Evolutionary conservation across 768 basidiomycete species (phyloP).

Genomic region (Clitopilus passeckerianus): DNA sequence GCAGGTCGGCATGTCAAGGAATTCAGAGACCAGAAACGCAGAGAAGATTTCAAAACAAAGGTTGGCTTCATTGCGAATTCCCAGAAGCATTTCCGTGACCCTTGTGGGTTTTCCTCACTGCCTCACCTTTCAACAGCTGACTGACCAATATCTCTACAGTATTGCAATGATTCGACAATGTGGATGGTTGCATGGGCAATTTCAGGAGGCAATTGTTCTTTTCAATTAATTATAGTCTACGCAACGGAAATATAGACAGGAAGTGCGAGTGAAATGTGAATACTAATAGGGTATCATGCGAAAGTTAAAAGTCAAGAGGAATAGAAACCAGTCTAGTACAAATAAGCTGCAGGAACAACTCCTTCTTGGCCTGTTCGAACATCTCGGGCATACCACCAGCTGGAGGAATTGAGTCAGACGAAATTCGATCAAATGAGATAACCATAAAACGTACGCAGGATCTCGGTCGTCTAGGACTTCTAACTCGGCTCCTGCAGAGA

Average conservation of each 20-base stretch:
- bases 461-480: constrained; percentile 80
- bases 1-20: constrained; percentile 84
- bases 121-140: not conserved
- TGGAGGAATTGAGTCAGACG: constrained; percentile 25
- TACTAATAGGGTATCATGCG: constrained; percentile 13
- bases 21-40: constrained; percentile 73
- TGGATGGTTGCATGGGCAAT: too few relatives aligned
- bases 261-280: not conserved
- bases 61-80: constrained; percentile 75
- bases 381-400: constrained; percentile 95
- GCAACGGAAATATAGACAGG: not conserved
- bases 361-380: constrained; percentile 77
- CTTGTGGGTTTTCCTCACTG: constrained; percentile 37
- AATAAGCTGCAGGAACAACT: constrained; percentile 87
- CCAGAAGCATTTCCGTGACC: constrained; percentile 88
- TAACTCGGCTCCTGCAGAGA: constrained; percentile 65
- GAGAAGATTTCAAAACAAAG: constrained; percentile 81
- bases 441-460: constrained; percentile 54
- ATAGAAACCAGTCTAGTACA: constrained; percentile 58
- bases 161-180: not conserved
- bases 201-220: not conserved
- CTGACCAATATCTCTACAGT: not conserved
- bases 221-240: not conserved
- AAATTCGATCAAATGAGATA: not conserved
- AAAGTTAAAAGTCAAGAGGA: constrained; percentile 28